A percentile compares a stretch with the other conserved stretches of the same genome.
Evolutionary conservation across 169 alveolate genomes (phyloP).

Genomic region (Haemoproteus tartakovskyi): DNA sequence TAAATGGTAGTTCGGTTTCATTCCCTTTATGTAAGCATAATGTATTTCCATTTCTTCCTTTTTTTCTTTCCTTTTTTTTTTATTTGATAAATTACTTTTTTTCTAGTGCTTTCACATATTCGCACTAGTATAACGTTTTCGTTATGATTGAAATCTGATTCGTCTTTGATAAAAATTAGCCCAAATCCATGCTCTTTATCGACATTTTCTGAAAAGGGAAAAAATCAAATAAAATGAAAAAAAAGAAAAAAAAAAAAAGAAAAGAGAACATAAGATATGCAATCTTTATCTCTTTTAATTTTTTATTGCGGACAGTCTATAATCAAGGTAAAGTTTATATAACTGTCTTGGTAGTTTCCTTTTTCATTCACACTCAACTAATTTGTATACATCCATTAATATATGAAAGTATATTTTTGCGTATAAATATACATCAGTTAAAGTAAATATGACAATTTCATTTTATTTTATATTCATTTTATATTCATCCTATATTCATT

Average conservation of each 20-base stretch:
- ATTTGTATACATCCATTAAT: too few species aligned
- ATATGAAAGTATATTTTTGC: too few species aligned
- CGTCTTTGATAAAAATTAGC: conserved; percentile 45
- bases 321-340: too few species aligned
- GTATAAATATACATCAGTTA: too few species aligned
- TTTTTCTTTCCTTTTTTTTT: not conserved
- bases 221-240: not conserved
- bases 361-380: too few species aligned
- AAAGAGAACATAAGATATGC: not conserved
- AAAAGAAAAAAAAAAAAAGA: not conserved
- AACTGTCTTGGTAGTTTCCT: too few species aligned
- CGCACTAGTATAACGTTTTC: conserved; percentile 37
- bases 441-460: too few species aligned
- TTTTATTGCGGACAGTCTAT: too few species aligned
- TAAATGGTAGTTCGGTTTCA: too few species aligned
- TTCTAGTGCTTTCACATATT: conserved; percentile 65
- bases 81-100: conserved; percentile 14
- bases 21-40: not conserved
- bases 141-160: conserved; percentile 20
- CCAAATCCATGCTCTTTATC: conserved; percentile 51
- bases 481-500: too few species aligned
- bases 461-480: too few species aligned
- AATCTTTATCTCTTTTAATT: too few species aligned
- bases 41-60: not conserved
- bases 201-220: conserved; percentile 8